Conservation (phyloP, 1,139 yeast genomes). For the Zygosaccharomyces pseudobailii region DNA sequence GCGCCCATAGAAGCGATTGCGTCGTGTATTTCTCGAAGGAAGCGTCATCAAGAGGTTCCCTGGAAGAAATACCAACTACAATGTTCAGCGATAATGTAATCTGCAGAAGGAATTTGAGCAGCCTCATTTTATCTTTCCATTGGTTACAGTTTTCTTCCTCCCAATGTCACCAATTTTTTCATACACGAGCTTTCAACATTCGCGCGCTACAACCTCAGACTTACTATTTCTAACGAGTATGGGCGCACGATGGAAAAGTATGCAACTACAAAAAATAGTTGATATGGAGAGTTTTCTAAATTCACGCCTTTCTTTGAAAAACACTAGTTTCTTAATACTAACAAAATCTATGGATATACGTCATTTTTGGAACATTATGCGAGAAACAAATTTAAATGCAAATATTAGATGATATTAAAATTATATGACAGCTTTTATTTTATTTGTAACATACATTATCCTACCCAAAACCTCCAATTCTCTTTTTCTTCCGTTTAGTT, state of each 20-base stretch:
- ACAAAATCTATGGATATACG: too few species aligned
- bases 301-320: too few species aligned
- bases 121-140: background rate
- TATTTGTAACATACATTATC: background rate
- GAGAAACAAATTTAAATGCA: background rate
- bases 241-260: too few species aligned
- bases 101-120: background rate
- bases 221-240: background rate
- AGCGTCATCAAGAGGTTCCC: background rate
- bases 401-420: background rate
- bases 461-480: slow-evolving; percentile 30
- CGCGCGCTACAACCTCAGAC: background rate
- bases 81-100: background rate
- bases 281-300: too few species aligned
- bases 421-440: background rate
- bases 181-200: background rate
- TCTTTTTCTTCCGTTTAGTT: slow-evolving; percentile 26
- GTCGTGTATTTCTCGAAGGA: slow-evolving; percentile 34
- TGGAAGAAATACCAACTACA: background rate
- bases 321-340: too few species aligned
- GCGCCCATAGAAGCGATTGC: slow-evolving; percentile 75
- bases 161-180: background rate
- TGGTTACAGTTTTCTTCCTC: background rate
- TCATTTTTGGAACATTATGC: too few species aligned
- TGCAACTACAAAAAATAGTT: too few species aligned